phyloP scores from a whole-genome alignment of 805 yeast genomes.

The Hanseniaspora meyeri region DNA sequence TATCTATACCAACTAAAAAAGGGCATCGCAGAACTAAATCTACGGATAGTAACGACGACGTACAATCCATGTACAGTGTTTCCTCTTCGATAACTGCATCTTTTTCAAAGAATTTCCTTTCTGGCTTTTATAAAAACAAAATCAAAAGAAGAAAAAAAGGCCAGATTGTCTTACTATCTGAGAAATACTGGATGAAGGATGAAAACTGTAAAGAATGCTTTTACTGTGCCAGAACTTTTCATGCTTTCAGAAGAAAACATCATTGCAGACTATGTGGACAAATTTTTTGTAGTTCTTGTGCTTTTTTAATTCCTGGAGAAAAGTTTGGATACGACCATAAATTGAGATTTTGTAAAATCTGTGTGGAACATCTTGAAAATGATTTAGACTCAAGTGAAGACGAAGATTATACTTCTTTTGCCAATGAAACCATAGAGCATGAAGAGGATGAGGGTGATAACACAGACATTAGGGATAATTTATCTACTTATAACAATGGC shows the following conservation, averaged over 20 bases:
- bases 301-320: slow-evolving; percentile 56
- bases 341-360: slow-evolving; percentile 65
- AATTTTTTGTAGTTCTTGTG: slow-evolving; percentile 78
- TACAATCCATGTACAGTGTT: slow-evolving; percentile 27
- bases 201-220: slow-evolving; percentile 82
- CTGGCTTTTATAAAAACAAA: slow-evolving; percentile 29
- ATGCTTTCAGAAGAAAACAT: slow-evolving; percentile 80
- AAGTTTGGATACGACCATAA: slow-evolving; percentile 52
- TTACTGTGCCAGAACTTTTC: slow-evolving; percentile 65
- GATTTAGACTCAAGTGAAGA: slow-evolving; percentile 49
- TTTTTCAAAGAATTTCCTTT: slow-evolving; percentile 32
- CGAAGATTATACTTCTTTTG: slow-evolving; percentile 28
- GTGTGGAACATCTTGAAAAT: slow-evolving; percentile 49
- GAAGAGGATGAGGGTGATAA: slow-evolving; percentile 4
- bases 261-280: slow-evolving; percentile 96
- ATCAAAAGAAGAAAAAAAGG: slow-evolving; percentile 16
- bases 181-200: slow-evolving; percentile 93
- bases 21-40: slow-evolving; percentile 4
- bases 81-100: slow-evolving; percentile 34
- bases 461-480: neutral
- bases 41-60: slow-evolving; percentile 26
- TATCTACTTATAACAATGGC: slow-evolving; percentile 10
- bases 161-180: slow-evolving; percentile 26
- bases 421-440: slow-evolving; percentile 2
- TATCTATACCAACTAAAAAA: neutral